Evolutionary conservation across 129 eudicot species (phyloP), one percentile per base, ranked within the genome.

Genomic region (Logfia minima): DNA sequence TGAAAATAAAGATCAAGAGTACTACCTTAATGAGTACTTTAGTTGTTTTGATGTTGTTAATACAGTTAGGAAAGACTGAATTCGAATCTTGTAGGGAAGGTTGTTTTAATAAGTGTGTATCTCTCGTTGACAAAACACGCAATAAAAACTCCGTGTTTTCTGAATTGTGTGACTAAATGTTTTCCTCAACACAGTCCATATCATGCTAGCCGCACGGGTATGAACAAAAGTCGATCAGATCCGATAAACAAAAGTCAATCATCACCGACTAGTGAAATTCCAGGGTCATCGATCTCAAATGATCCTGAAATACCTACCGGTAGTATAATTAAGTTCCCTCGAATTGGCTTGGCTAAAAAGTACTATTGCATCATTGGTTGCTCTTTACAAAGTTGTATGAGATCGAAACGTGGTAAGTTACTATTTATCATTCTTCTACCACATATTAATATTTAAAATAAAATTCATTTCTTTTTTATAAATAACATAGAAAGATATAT

Each of bases 361-460:
- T 81, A 81, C 45, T 86, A 83, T 58, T 89, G 88, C 79, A 58
- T 82, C 58, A 56, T 84, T 56, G 93, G 93, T 55, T 88, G 93
- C 55, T 82, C 93, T 11, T 14, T 84, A 19, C 64, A 73, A 43
- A 78, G 43, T 28, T 86, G 90, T 60, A 2, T 70, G 60, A 74
- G 29, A 6, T 41, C 66, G 8, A 63, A 23, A 13, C 16, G 3
- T 13, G 86, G 90, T 88, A 83, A 0, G 18, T 16, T 63, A 10
- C 45, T 29, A 14, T 48, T 48, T 48, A n/a, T 48, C 18, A 13
- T 45, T 10, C 55, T 48, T 48, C 55, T 13, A 13, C 18, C 1
- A 45, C 5, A 2, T 45, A 2, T 45, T 13, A 39, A 9, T 39
- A 39, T 45, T 45, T 2, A 2, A 10, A 26, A 26, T 0, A 26